Evolutionary conservation across 2,329 filamentous ascomycete genomes (phyloP), one percentile per base, ranked within the genome.

Genomic region (Colletotrichum sublineola): DNA sequence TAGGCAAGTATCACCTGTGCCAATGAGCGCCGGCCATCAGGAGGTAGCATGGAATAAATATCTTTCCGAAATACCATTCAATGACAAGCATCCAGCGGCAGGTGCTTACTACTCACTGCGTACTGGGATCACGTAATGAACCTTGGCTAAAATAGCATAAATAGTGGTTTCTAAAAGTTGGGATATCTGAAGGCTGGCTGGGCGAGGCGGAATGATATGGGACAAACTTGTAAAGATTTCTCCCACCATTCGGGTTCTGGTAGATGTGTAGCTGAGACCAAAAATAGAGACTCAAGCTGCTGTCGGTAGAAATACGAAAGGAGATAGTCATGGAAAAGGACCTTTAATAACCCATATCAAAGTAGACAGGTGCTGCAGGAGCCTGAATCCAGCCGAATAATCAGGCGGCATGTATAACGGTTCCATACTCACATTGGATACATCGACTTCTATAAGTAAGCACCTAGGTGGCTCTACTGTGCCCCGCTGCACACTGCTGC

Each of bases 131-230:
- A 53, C 29, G 29, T 53, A 31, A 20, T 20, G 12, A 29, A 29
- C 5, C n/a, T 52, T 15, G 4, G 2, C 18, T 7, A 36, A 36
- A 9, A n/a, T 14, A 36, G 18, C 31, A 33, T 56, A 24, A 4
- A 38, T 8, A 0, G 5, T 38, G 11, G 20, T 4, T 9, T 20
- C 1, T n/a, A 33, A 24, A n/a, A 3, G 53, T 1, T 7, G 2
- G n/a, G 9, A n/a, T 14, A 7, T 20, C 33, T 24, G 31, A 24
- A 24, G 31, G 20, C 11, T 14, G 9, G 2, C 20, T 56, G 5
- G 11, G 18, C 15, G 3, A 12, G 9, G 14, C 18, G 20, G 4
- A n/a, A 20, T 14, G 15, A 2, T 56, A 36, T 36, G 14, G 2
- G 3, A n/a, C 8, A 36, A 20, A 5, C 6, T 5, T 55, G 18